Evolutionary conservation across 2,329 filamentous ascomycete genomes (phyloP), one percentile per base, ranked within the genome.

Genomic region (Thelonectria olida): DNA sequence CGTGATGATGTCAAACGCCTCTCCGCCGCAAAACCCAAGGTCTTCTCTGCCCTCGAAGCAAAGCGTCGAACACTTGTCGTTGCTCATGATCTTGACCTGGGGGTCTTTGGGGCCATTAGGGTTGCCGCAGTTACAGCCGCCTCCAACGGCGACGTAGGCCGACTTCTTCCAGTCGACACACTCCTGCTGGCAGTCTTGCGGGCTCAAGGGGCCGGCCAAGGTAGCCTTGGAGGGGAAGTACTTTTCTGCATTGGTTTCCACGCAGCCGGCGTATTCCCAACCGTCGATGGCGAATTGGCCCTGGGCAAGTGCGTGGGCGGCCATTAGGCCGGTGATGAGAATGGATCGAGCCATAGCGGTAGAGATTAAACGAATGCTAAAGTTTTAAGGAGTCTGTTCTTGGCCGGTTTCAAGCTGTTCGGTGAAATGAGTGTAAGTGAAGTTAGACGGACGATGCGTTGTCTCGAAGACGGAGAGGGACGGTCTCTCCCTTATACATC

Each of bases 251-350:
- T 62, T 39, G 51, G 63, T 63, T 27, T 68, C 41, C 47, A 72
- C 67, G 67, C 75, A 76, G 58, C 73, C 75, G 54, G 74, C 51
- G 58, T 73, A 74, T 42, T 69, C 52, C 58, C 67, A 72, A 12
- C 62, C 58, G 19, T 55, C 8, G 51, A 60, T 22, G 45, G 69
- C 58, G 38, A 62, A 55, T 10, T 61, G 54, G 10, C 63, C 41
- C 36, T 69, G 65, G n/a, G 72, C 70, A 13, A 65, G 42, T 52
- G 64, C 63, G 36, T 63, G 44, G 55, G 63, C 56, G 27, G 68
- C 70, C 49, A 77, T 34, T n/a, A 77, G 58, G 63, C 53, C 34
- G 34, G 54, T 56, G 34, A 70, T 36, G 1, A 69, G n/a, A 23
- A 60, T 23, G 5, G 59, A 38, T 12, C 54, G 28, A 36, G 56